These are phyloP conservation scores for Starmerella kuoi DNA, from an alignment of 805 yeast genomes.

Conservation along the genomic window DNA sequence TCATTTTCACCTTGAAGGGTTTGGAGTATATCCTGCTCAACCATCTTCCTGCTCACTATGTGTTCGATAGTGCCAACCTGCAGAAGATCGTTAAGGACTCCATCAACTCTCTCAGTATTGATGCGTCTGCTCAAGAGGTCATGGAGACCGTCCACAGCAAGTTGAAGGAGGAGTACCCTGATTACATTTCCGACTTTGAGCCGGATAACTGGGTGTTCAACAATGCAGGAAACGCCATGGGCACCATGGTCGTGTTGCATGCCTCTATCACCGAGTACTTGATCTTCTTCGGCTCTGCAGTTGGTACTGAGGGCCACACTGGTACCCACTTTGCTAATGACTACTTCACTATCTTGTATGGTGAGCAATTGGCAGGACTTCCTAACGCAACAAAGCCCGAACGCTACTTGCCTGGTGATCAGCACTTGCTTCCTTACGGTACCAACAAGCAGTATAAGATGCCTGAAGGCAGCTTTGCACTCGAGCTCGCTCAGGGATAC, in stretches of 20 bases:
- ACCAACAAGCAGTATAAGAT: constrained; percentile 70
- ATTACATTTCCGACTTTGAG: constrained; percentile 55
- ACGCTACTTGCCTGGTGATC: constrained; percentile 75
- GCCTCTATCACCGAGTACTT: constrained; percentile 89
- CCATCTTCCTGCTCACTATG: constrained; percentile 52
- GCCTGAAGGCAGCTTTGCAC: constrained; percentile 72
- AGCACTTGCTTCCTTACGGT: constrained; percentile 68
- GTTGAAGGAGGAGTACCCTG: constrained; percentile 57
- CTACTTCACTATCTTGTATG: constrained; percentile 79
- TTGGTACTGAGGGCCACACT: constrained; percentile 92
- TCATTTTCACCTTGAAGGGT: constrained; percentile 16
- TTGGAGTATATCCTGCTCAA: constrained; percentile 21
- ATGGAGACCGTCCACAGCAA: constrained; percentile 33
- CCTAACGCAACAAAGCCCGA: constrained; percentile 55
- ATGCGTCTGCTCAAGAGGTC: constrained; percentile 20
- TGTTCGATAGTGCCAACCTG: constrained; percentile 56
- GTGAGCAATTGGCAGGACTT: constrained; percentile 61
- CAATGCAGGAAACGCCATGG: constrained; percentile 98
- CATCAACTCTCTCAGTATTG: constrained; percentile 40
- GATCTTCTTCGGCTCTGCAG: constrained; percentile 84
- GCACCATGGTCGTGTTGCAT: constrained; percentile 81
- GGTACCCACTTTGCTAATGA: constrained; percentile 97
- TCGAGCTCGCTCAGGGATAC: constrained; percentile 98
- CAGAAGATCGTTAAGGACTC: constrained; percentile 50
- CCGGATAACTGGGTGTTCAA: constrained; percentile 88